These are phyloP conservation scores for Suillus clintonianus DNA, from an alignment of 768 basidiomycete genomes.

Conservation along the genomic window DNA sequence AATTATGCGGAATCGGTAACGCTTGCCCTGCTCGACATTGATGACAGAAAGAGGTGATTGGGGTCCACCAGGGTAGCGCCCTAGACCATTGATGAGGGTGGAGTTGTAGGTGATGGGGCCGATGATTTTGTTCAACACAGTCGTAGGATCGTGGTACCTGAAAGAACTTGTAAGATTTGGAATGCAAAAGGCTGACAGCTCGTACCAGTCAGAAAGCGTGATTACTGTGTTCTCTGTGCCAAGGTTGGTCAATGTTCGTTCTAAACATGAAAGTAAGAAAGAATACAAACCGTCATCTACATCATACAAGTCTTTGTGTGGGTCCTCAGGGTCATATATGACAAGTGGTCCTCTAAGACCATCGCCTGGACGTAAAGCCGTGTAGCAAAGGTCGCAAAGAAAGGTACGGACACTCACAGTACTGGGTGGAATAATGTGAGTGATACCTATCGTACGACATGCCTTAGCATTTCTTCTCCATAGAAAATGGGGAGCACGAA, in stretches of 20 bases:
- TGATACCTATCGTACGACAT: constrained; percentile 34
- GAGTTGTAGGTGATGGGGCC: constrained; percentile 31
- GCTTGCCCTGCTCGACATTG: constrained; percentile 37
- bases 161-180: neutral
- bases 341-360: constrained; percentile 45
- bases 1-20: constrained; percentile 42
- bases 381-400: neutral
- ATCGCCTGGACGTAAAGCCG: constrained; percentile 20
- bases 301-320: constrained; percentile 43
- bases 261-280: neutral
- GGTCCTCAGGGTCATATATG: constrained; percentile 51
- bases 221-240: constrained; percentile 43
- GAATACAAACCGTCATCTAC: constrained; percentile 43
- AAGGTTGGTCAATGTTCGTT: neutral
- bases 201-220: constrained; percentile 47
- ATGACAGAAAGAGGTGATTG: constrained; percentile 37
- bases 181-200: neutral
- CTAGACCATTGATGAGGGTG: constrained; percentile 47
- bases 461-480: neutral
- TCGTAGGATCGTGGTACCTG: constrained; percentile 31
- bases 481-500: neutral
- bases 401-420: constrained; percentile 37
- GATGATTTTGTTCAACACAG: constrained; percentile 3
- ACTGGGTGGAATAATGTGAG: constrained; percentile 40
- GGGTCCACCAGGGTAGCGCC: constrained; percentile 38